phyloP scores from a whole-genome alignment of 768 basidiomycete genomes.

The Epithele typhae region DNA sequence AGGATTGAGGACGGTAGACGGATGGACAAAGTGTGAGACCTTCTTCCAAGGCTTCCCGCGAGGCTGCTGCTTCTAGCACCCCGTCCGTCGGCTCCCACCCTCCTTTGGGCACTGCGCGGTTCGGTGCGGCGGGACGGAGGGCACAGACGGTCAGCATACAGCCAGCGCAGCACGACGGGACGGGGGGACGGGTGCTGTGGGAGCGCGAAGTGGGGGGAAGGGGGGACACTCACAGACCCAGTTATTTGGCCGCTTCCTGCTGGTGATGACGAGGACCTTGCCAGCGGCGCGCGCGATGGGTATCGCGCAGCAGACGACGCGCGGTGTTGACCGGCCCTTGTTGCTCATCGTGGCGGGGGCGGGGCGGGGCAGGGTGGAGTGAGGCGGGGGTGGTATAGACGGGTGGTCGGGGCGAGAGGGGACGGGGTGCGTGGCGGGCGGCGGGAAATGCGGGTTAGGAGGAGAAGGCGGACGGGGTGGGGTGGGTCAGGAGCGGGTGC shows the following conservation, averaged over 20 bases:
- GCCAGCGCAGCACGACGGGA: constrained; percentile 3
- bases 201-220: constrained; percentile 3
- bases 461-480: constrained; percentile 1
- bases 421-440: no score
- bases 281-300: constrained; percentile 70
- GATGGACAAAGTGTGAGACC: constrained; percentile 85
- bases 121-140: not conserved
- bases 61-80: constrained; percentile 81
- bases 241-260: constrained; percentile 71
- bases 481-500: no score
- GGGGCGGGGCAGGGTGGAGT: constrained; percentile 2
- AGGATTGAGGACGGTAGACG: constrained; percentile 54
- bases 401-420: no score
- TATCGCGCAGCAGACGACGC: constrained; percentile 89
- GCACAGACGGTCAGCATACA: constrained; percentile 12
- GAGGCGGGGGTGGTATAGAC: not conserved
- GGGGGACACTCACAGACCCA: constrained; percentile 79
- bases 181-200: not conserved
- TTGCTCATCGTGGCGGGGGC: constrained; percentile 37
- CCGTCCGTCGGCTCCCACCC: constrained; percentile 85
- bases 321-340: constrained; percentile 76
- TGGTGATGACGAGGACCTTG: constrained; percentile 81
- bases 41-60: constrained; percentile 93
- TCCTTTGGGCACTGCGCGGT: constrained; percentile 82
- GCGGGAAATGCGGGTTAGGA: no score